Percentiles rank a stretch among this genome's conserved stretches.
phyloP scores from a whole-genome alignment of 129 eudicot species.

The carrot (Daucus carota) region DNA sequence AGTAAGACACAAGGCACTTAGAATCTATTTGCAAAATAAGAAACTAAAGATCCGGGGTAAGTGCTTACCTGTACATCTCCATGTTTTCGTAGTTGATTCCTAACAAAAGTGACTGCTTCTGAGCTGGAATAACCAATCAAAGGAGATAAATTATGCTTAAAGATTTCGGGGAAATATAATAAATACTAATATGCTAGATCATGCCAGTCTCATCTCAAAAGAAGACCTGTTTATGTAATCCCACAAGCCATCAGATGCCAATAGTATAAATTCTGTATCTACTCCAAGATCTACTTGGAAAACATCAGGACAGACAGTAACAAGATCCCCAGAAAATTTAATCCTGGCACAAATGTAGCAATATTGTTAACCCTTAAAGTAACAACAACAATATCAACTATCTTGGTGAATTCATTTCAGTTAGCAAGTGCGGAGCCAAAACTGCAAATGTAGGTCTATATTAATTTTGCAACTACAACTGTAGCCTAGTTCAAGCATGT shows the following conservation, averaged over 20 bases:
- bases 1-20: slow-evolving; percentile 12
- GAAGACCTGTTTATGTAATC: slow-evolving; percentile 90
- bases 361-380: background rate
- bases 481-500: slow-evolving; percentile 4
- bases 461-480: background rate
- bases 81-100: slow-evolving; percentile 82
- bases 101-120: slow-evolving; percentile 64
- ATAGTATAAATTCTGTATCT: slow-evolving; percentile 73
- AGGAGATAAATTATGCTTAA: slow-evolving; percentile 7
- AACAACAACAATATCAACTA: background rate
- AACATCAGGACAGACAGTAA: slow-evolving; percentile 81
- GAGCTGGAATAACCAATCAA: slow-evolving; percentile 41
- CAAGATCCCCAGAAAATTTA: slow-evolving; percentile 64
- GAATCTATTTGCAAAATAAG: background rate
- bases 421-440: background rate
- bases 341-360: slow-evolving; percentile 33
- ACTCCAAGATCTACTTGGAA: slow-evolving; percentile 53
- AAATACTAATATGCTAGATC: background rate
- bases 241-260: slow-evolving; percentile 99
- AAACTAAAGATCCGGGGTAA: background rate
- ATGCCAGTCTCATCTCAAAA: background rate
- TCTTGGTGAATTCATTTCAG: background rate
- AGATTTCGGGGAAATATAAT: background rate
- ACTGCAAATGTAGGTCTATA: background rate
- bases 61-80: slow-evolving; percentile 83